A percentile compares a stretch with the other conserved stretches of the same genome.
These are phyloP conservation scores for Neospermospora avenae DNA, from an alignment of 2,329 filamentous ascomycete genomes.

Conservation along the genomic window DNA sequence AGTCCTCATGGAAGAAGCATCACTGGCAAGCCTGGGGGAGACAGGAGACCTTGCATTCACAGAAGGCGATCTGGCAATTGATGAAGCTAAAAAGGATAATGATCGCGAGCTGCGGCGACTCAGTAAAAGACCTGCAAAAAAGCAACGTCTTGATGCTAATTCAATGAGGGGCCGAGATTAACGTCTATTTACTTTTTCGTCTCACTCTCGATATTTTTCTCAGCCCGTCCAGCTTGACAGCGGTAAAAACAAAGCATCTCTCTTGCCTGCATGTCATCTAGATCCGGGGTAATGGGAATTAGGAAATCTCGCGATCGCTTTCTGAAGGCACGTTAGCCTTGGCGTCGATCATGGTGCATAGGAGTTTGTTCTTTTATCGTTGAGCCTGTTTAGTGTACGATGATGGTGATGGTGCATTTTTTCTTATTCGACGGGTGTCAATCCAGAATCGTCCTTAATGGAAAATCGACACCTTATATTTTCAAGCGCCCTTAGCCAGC, in stretches of 20 bases:
- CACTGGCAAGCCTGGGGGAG: slow-evolving; percentile 56
- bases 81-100: neutral
- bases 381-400: too few species aligned
- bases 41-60: slow-evolving; percentile 70
- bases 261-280: neutral
- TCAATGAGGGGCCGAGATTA: too few species aligned
- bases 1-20: slow-evolving; percentile 70
- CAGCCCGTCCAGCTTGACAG: slow-evolving; percentile 1
- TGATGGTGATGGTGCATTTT: too few species aligned
- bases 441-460: neutral
- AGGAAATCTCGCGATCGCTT: neutral
- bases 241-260: neutral
- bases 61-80: slow-evolving; percentile 43
- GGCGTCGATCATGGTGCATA: too few species aligned
- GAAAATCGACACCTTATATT: neutral
- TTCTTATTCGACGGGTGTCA: neutral
- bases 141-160: slow-evolving; percentile 10
- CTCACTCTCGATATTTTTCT: neutral
- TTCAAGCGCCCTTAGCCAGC: neutral
- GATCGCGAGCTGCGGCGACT: neutral
- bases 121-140: slow-evolving; percentile 15
- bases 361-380: too few species aligned
- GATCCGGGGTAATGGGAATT: neutral
- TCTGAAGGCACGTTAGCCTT: too few species aligned
- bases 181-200: slow-evolving; percentile 1